Base-by-base conservation (phyloP, 2,329 filamentous ascomycete genomes). In the Zalaria obscura region DNA sequence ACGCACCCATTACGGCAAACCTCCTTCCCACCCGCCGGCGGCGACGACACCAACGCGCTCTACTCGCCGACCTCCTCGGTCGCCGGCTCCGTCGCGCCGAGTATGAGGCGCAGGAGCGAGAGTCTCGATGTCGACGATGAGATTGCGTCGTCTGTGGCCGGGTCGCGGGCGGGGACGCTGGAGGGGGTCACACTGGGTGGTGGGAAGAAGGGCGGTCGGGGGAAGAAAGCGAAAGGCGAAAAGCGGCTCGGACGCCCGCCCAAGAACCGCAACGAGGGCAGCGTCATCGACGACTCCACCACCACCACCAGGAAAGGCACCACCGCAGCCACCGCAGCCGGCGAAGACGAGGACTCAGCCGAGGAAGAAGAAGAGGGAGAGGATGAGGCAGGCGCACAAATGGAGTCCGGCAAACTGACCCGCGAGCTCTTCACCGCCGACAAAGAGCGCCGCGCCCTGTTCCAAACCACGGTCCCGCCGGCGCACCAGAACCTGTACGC, bases 1-100 rank as follows among this genome's bases (percentile, higher is more conserved):
- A 67, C 73, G 0, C 81, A 85, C 48, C 81, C 80, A 1, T 73
- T 91, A 2, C 81, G 84, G 33, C 82, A 87, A 54, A 88, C 85
- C 4, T 86, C 83, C 0, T 91, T 87, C 55, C 81, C 83, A 0
- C 82, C 83, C 26, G 41, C 54, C 18, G 57, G 56, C n/a, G 61
- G 67, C 28, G 42, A 36, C 10, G 34, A 27, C 31, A 33, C 34
- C 36, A 43, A 33, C 5, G 18, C 18, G 18, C 18, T 11, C 27
- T 48, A 45, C 42, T 46, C 44, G 27, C 44, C 44, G 29, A 43
- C 42, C 39, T 36, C 39, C 5, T 47, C 46, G n/a, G 41, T 43
- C n/a, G n/a, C n/a, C n/a, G n/a, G n/a, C n/a, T n/a, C n/a, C 8
- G 39, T 40, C 37, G 39, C 42, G 34, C 40, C 44, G 39, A 40